phyloP scores from a whole-genome alignment of 768 basidiomycete species.

The Rubroboletus satanas region DNA sequence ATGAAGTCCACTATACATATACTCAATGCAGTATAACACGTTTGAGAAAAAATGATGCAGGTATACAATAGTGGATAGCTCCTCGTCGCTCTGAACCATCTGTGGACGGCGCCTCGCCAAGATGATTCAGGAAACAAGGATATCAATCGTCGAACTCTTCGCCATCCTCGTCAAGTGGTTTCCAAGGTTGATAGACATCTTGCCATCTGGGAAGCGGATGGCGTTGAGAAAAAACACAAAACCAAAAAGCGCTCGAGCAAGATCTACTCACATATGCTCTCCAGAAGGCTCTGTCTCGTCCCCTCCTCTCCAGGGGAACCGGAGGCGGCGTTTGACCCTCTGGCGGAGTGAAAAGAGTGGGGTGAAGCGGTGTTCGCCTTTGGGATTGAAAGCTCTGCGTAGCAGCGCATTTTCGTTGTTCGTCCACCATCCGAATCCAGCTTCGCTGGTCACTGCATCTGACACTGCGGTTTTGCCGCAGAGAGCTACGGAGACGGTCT shows the following conservation, averaged over 20 bases:
- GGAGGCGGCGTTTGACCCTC: neutral
- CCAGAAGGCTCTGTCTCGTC: neutral
- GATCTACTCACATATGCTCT: conserved; percentile 8
- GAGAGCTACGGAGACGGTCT: conserved; percentile 11
- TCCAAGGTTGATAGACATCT: conserved; percentile 19
- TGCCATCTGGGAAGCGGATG: conserved; percentile 8
- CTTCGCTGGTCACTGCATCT: neutral
- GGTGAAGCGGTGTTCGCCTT: conserved; percentile 2
- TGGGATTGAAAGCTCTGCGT: neutral
- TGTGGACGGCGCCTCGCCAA: neutral
- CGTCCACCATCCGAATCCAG: conserved; percentile 4
- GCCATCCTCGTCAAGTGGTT: conserved; percentile 19
- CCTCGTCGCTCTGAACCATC: neutral
- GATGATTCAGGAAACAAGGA: neutral
- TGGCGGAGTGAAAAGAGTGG: conserved; percentile 11
- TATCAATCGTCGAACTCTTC: conserved; percentile 1
- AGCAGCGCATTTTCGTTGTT: conserved; percentile 1
- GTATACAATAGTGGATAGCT: neutral
- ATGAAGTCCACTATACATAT: neutral
- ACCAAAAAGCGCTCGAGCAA: neutral
- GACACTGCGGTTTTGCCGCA: neutral
- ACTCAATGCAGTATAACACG: neutral
- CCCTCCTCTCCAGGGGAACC: conserved; percentile 5
- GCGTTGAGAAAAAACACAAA: neutral
- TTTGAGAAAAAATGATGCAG: neutral